A percentile compares a stretch with the other conserved stretches of the same genome.
These are phyloP conservation scores for Taxillus chinensis DNA, from an alignment of 164 flowering plant species.

Conservation along the genomic window DNA sequence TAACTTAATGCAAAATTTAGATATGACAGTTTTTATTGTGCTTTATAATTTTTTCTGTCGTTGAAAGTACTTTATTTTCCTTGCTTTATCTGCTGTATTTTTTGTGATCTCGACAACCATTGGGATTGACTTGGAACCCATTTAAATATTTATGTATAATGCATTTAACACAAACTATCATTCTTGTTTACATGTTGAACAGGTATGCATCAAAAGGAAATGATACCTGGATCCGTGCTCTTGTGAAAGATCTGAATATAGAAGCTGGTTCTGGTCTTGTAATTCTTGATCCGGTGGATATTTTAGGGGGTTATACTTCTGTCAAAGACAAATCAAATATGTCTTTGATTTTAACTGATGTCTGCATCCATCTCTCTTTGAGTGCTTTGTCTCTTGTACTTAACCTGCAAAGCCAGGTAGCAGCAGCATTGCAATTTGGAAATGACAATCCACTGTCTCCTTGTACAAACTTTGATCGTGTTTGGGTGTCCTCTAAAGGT, in stretches of 20 bases:
- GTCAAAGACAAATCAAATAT: conserved; percentile 83
- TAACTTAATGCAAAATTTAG: too few species aligned
- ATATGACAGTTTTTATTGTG: too few species aligned
- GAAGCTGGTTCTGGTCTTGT: conserved; percentile 98
- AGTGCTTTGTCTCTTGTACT: conserved; percentile 78
- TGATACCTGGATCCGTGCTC: conserved; percentile 85
- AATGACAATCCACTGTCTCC: conserved; percentile 65
- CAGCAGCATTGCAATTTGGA: conserved; percentile 69
- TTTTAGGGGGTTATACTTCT: conserved; percentile 86
- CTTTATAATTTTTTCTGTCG: too few species aligned
- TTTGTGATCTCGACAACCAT: too few species aligned
- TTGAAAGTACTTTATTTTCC: too few species aligned
- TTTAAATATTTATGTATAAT: background rate
- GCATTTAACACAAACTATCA: background rate
- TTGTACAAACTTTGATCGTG: conserved; percentile 69
- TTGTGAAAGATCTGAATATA: conserved; percentile 73
- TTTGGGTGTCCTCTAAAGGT: conserved; percentile 92
- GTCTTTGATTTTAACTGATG: conserved; percentile 67
- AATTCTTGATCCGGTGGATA: conserved; percentile 88
- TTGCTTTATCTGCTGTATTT: too few species aligned
- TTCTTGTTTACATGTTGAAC: conserved; percentile 8
- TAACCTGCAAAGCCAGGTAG: conserved; percentile 72
- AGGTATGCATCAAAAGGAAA: conserved; percentile 96
- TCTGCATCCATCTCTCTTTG: conserved; percentile 71
- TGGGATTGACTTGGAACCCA: too few species aligned